These are phyloP conservation scores for Rhodotorula sp. DNA, from an alignment of 1,284 basidiomycete species.

Conservation along the genomic window DNA sequence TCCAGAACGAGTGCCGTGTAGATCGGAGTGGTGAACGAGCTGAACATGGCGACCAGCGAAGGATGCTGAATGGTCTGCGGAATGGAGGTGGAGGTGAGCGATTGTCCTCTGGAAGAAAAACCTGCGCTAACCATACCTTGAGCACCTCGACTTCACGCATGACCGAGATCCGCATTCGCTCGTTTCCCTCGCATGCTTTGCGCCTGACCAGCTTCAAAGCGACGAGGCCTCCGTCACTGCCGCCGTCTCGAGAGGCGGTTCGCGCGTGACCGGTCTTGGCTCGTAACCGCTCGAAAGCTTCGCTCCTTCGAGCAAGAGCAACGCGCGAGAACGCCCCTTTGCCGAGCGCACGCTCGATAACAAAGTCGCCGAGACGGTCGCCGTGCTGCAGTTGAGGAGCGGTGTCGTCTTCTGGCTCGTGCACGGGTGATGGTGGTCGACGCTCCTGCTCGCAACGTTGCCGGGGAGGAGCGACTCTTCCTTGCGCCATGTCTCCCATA, in stretches of 20 bases:
- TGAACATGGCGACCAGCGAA: conserved; percentile 71
- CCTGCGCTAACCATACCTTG: conserved; percentile 55
- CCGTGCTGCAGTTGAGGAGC: conserved; percentile 1
- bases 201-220: conserved; percentile 82
- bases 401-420: neutral
- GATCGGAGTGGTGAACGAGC: conserved; percentile 68
- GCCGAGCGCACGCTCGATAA: conserved; percentile 37
- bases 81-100: neutral
- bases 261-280: neutral
- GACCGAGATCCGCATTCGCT: conserved; percentile 77
- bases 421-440: neutral
- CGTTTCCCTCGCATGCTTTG: conserved; percentile 58
- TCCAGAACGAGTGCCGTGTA: conserved; percentile 82
- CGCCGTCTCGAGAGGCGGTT: neutral
- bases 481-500: no score
- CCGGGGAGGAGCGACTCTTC: no score
- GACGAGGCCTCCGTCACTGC: conserved; percentile 55
- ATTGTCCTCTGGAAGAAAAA: neutral
- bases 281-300: neutral
- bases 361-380: conserved; percentile 29
- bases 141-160: conserved; percentile 84
- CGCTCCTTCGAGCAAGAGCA: conserved; percentile 34
- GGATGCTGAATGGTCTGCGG: conserved; percentile 77
- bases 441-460: neutral
- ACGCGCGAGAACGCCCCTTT: conserved; percentile 45